phyloP scores from a whole-genome alignment of 140 eudicot genomes.

The Anethum foeniculum region DNA sequence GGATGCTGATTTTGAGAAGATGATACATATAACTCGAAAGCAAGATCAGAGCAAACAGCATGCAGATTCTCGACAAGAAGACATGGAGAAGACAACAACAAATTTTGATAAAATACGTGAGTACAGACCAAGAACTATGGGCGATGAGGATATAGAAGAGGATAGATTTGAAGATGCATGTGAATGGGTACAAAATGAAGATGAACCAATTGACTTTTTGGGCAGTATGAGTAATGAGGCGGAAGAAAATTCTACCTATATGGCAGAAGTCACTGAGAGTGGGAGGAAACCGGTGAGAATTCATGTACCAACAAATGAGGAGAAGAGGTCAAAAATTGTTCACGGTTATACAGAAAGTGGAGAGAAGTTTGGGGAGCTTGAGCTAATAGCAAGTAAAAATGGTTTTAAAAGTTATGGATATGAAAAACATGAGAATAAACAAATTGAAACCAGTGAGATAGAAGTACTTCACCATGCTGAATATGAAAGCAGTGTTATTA shows the following conservation, averaged over 20 bases:
- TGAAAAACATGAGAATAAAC: constrained; percentile 11
- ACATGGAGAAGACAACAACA: neutral
- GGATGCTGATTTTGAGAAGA: constrained; percentile 17
- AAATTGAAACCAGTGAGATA: constrained; percentile 3
- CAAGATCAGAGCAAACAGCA: constrained; percentile 18
- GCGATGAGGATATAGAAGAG: constrained; percentile 15
- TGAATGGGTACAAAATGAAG: constrained; percentile 17
- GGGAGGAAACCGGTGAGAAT: constrained; percentile 21
- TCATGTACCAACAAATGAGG: constrained; percentile 14
- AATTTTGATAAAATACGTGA: constrained; percentile 18
- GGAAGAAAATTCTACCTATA: neutral
- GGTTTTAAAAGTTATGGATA: neutral
- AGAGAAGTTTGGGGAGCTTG: constrained; percentile 10
- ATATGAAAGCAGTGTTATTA: constrained; percentile 3
- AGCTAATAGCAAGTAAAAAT: constrained; percentile 13
- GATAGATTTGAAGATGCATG: constrained; percentile 22
- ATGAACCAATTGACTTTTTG: constrained; percentile 3
- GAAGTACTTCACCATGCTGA: constrained; percentile 17
- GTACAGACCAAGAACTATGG: neutral
- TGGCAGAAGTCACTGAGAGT: constrained; percentile 15
- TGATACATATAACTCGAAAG: constrained; percentile 11
- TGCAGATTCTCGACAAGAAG: constrained; percentile 23
- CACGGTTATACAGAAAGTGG: constrained; percentile 36
- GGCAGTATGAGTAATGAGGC: constrained; percentile 20
- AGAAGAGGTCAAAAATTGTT: constrained; percentile 24